Base-by-base conservation (phyloP, 495 filamentous ascomycete genomes). In the Neurospora discreta region DNA sequence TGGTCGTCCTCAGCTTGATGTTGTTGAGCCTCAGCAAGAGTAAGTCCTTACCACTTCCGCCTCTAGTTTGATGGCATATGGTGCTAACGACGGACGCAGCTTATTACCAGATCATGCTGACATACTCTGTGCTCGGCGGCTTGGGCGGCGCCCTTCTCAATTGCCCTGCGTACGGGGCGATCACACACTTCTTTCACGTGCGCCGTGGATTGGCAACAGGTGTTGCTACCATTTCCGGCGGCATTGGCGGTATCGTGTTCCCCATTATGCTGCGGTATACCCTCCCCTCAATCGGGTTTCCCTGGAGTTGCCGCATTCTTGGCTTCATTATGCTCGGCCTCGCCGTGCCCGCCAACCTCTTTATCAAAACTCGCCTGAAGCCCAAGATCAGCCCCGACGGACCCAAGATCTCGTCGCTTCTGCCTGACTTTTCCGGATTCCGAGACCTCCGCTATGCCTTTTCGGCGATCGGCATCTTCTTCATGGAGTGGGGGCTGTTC, bases 61-160 rank as follows among this genome's bases (percentile, higher is more conserved):
- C 41, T 71, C 5, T 9, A 68, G 18, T 43, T 15, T 5, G 16
- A 74, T 70, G 16, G 52, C 44, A 69, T 74, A 33, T 68, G 71
- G n/a, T 40, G 26, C 52, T 65, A 65, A 65, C 52, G 15, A 65
- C 15, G 26, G 26, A 65, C 52, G 68, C 77, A 75, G 79, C 82
- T 43, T 92, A 90, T 77, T 92, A 89, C 82, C 90, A 92, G 43
- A 90, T 90, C 76, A 84, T 91, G 74, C 84, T 91, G 0, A 85
- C 85, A 16, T 87, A 90, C 46, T 84, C 85, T 4, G 74, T 91
- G 0, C 76, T 90, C 9, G 84, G 85, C 3, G 90, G 90, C 3
- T 74, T 86, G 7, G 85, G 85, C 2, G 83, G 85, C 18, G 88
- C 89, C 0, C 78, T 89, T 23, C 79, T 92, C 9, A 89, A 89